Evolutionary conservation across 495 filamentous ascomycete genomes (phyloP).

Genomic region (Neurospora sp.): DNA sequence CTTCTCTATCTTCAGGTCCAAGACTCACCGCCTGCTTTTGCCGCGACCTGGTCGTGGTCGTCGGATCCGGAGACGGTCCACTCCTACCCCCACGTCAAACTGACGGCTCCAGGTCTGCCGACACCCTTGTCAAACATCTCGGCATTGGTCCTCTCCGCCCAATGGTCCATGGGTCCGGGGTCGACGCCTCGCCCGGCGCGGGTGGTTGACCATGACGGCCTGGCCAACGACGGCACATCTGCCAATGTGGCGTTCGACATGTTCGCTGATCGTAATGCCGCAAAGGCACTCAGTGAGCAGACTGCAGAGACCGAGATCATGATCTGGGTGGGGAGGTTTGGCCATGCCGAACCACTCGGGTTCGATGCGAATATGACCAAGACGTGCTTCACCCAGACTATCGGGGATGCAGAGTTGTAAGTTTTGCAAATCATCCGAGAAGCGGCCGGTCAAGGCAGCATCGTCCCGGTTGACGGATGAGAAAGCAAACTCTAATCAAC

Average conservation of each 20-base stretch:
- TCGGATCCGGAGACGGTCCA: constrained; percentile 13
- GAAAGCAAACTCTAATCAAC: background rate
- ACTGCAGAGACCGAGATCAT: constrained; percentile 23
- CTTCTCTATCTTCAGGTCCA: constrained; percentile 11
- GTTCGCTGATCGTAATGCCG: constrained; percentile 17
- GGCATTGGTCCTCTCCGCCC: constrained; percentile 12
- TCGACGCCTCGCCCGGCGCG: constrained; percentile 10
- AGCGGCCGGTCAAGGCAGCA: background rate
- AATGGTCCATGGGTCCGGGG: constrained; percentile 24
- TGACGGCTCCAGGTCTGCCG: constrained; percentile 12
- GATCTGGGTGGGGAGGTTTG: constrained; percentile 21
- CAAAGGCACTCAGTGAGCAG: constrained; percentile 8
- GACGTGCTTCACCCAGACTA: constrained; percentile 3
- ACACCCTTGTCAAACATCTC: constrained; percentile 21
- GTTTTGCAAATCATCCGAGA: background rate
- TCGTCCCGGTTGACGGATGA: background rate
- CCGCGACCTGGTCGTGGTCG: constrained; percentile 21
- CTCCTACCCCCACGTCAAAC: constrained; percentile 26
- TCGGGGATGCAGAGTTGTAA: constrained; percentile 15
- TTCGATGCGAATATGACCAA: constrained; percentile 1
- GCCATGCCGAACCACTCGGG: constrained; percentile 15
- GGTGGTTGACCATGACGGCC: constrained; percentile 9
- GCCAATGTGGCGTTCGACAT: constrained; percentile 25
- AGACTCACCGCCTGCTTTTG: constrained; percentile 20
- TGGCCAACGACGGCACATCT: constrained; percentile 7